phyloP scores from a whole-genome alignment of 2,329 filamentous ascomycete species.

The Pseudocercospora fijiensis region DNA sequence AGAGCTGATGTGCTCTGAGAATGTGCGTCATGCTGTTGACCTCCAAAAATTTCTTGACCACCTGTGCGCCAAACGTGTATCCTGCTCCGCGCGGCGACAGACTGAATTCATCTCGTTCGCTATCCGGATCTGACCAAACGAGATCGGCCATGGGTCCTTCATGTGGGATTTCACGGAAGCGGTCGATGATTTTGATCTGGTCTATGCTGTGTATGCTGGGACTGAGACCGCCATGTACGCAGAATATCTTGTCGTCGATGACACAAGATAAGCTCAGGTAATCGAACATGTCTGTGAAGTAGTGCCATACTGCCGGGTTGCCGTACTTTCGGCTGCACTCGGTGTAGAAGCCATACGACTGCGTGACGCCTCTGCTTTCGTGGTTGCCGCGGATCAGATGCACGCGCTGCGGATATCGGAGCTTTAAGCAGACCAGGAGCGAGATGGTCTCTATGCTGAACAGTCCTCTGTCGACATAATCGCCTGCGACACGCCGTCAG shows the following conservation, averaged over 20 bases:
- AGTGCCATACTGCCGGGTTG: constrained; percentile 98
- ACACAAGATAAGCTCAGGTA: constrained; percentile 95
- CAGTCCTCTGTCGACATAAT: constrained; percentile 78
- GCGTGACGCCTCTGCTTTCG: constrained; percentile 94
- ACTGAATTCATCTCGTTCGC: constrained; percentile 96
- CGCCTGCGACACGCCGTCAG: constrained; percentile 56
- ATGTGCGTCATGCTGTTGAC: constrained; percentile 99
- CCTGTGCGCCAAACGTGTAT: constrained; percentile 96
- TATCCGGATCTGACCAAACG: constrained; percentile 96
- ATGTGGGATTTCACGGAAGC: constrained; percentile 96
- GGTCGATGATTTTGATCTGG: constrained; percentile 99
- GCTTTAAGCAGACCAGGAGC: constrained; percentile 91
- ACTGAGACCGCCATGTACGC: constrained; percentile 79
- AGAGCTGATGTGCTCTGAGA: constrained; percentile 93
- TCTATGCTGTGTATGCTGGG: constrained; percentile 92
- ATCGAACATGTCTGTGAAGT: constrained; percentile 99
- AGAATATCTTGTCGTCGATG: constrained; percentile 98
- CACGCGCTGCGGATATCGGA: constrained; percentile 93
- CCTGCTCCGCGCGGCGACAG: constrained; percentile 89
- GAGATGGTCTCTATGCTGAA: constrained; percentile 99
- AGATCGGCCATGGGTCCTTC: constrained; percentile 99
- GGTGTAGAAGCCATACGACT: constrained; percentile 98
- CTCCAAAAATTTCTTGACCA: constrained; percentile 96
- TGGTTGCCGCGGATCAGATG: constrained; percentile 97
- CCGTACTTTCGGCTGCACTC: constrained; percentile 98